Conservation (phyloP, 192 early-diverging fungal genomes). For the Podila clonocystis region DNA sequence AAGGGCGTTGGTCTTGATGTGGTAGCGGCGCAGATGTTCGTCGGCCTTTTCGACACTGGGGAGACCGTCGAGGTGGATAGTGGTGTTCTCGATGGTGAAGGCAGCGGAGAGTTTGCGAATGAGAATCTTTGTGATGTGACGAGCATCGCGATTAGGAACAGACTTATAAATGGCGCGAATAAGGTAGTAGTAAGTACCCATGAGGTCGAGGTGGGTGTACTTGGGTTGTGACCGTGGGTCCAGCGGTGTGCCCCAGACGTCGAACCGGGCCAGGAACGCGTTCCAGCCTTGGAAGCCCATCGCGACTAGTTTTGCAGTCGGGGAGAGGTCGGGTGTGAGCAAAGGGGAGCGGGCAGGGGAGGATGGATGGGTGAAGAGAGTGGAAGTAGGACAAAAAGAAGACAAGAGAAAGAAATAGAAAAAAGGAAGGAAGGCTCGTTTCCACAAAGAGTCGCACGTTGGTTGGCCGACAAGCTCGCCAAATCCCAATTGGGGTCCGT, state of each 20-base stretch:
- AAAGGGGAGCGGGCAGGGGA: too few relatives aligned
- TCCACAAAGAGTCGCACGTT: too few relatives aligned
- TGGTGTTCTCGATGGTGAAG: background rate
- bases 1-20: background rate
- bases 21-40: background rate
- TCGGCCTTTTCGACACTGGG: background rate
- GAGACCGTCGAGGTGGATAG: background rate
- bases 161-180: background rate
- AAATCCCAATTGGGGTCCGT: too few relatives aligned
- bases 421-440: background rate
- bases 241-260: background rate
- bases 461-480: too few relatives aligned
- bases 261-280: conserved; percentile 1
- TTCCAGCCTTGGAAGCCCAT: conserved; percentile 3
- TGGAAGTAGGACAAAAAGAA: background rate
- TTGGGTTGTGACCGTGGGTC: background rate
- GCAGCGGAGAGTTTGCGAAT: background rate
- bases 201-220: background rate
- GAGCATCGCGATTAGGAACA: background rate
- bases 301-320: background rate
- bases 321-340: background rate
- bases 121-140: background rate
- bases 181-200: background rate
- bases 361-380: background rate
- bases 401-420: background rate